phyloP scores from a whole-genome alignment of 768 basidiomycete species.

The Multifurca ochricompacta region DNA sequence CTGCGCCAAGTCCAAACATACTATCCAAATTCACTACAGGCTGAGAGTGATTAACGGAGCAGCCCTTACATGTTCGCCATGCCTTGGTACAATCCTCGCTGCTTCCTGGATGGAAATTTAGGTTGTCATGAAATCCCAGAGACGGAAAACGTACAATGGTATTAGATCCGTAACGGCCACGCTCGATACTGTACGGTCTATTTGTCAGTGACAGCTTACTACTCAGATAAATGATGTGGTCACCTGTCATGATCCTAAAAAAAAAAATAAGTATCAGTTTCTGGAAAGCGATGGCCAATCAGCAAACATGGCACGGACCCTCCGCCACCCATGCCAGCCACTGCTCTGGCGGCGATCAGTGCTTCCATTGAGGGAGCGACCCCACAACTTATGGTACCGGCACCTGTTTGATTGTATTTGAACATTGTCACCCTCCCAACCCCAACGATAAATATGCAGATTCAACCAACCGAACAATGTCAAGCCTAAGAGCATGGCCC shows the following conservation, averaged over 20 bases:
- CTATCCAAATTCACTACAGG: slow-evolving; percentile 31
- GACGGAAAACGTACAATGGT: slow-evolving; percentile 53
- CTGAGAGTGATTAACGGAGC: not conserved
- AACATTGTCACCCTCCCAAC: not conserved
- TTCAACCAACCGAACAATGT: slow-evolving; percentile 57
- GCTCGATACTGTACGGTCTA: slow-evolving; percentile 52
- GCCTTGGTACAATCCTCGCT: slow-evolving; percentile 87
- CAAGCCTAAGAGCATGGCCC: slow-evolving; percentile 79
- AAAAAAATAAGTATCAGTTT: slow-evolving; percentile 18
- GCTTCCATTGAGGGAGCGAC: slow-evolving; percentile 79
- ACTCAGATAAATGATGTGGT: slow-evolving; percentile 15
- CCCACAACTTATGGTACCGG: slow-evolving; percentile 82
- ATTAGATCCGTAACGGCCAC: slow-evolving; percentile 85
- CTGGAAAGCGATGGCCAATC: slow-evolving; percentile 24
- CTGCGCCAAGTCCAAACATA: slow-evolving; percentile 77
- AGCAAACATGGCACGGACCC: slow-evolving; percentile 52
- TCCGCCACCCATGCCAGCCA: slow-evolving; percentile 91
- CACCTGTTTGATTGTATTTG: slow-evolving; percentile 36
- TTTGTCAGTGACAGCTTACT: not conserved
- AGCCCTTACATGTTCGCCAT: slow-evolving; percentile 71
- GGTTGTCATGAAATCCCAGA: slow-evolving; percentile 2
- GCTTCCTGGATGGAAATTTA: slow-evolving; percentile 43
- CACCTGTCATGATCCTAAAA: slow-evolving; percentile 78
- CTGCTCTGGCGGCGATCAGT: slow-evolving; percentile 70
- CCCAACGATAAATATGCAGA: slow-evolving; percentile 26